These are phyloP conservation scores for Metschnikowia cubensis DNA, from an alignment of 805 yeast genomes.

Conservation along the genomic window DNA sequence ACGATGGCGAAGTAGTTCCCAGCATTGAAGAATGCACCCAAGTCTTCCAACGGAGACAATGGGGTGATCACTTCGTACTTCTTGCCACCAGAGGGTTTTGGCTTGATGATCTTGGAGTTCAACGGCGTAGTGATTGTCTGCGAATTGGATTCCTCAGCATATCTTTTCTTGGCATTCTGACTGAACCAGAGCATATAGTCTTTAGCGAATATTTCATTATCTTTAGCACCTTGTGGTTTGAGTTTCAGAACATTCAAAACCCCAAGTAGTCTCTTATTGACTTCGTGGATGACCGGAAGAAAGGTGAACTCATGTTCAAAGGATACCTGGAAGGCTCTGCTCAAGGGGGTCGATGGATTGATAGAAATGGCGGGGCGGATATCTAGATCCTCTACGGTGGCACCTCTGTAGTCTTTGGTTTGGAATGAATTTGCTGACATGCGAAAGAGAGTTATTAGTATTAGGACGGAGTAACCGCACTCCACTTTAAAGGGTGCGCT, in stretches of 20 bases:
- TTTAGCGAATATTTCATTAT: slow-evolving; percentile 13
- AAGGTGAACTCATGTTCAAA: slow-evolving; percentile 52
- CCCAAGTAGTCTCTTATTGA: slow-evolving; percentile 42
- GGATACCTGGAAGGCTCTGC: slow-evolving; percentile 51
- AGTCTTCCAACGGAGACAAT: slow-evolving; percentile 49
- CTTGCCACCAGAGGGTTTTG: slow-evolving; percentile 27
- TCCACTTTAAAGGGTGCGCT: not conserved
- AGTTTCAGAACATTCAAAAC: slow-evolving; percentile 46
- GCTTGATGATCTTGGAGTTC: slow-evolving; percentile 33
- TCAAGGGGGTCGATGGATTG: slow-evolving; percentile 43
- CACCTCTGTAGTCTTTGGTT: slow-evolving; percentile 42
- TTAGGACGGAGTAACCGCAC: not conserved
- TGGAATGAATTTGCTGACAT: slow-evolving; percentile 21
- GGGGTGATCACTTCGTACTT: slow-evolving; percentile 48
- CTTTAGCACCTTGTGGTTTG: slow-evolving; percentile 19
- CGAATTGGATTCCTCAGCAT: slow-evolving; percentile 22
- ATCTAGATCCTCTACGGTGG: slow-evolving; percentile 58
- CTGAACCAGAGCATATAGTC: slow-evolving; percentile 44
- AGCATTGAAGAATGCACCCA: slow-evolving; percentile 46
- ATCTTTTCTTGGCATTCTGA: slow-evolving; percentile 32
- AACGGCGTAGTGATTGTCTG: slow-evolving; percentile 16
- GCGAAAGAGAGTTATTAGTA: not conserved
- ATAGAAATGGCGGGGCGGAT: slow-evolving; percentile 55
- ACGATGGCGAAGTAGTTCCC: slow-evolving; percentile 56
- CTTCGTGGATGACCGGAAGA: slow-evolving; percentile 50